These are phyloP conservation scores for Populus euphratica DNA, from an alignment of 345 rosid species.

Conservation along the genomic window DNA sequence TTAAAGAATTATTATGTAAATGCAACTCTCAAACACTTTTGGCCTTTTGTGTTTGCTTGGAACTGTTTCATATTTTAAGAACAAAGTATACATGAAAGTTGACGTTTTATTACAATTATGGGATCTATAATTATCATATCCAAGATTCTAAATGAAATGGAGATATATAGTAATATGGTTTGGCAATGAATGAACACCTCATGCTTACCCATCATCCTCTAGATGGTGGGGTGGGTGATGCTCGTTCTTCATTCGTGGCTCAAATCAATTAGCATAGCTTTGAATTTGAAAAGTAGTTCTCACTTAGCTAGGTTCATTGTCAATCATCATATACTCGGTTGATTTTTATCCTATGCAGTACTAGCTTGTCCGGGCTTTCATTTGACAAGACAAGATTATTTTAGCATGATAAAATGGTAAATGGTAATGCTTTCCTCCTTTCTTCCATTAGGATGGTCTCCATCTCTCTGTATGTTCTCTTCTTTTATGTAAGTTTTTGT, in stretches of 20 bases:
- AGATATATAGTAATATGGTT: no score
- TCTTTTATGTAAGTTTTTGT: neutral
- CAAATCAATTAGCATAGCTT: neutral
- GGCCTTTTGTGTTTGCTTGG: neutral
- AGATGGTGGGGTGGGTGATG: no score
- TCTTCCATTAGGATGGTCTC: neutral
- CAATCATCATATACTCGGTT: neutral
- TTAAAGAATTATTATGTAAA: no score
- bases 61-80: neutral
- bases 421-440: neutral
- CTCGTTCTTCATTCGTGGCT: neutral
- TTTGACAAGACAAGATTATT: neutral
- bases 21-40: no score
- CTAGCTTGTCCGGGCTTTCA: neutral
- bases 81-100: neutral
- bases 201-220: neutral
- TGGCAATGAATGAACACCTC: neutral
- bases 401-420: no score
- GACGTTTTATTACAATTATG: neutral
- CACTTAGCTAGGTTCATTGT: neutral
- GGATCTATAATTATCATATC: neutral
- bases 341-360: neutral
- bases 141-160: neutral
- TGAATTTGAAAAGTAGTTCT: neutral
- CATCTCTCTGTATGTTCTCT: neutral